Base-by-base conservation (phyloP, 2,329 filamentous ascomycete species). In the Exophiala lecanii-corni region DNA sequence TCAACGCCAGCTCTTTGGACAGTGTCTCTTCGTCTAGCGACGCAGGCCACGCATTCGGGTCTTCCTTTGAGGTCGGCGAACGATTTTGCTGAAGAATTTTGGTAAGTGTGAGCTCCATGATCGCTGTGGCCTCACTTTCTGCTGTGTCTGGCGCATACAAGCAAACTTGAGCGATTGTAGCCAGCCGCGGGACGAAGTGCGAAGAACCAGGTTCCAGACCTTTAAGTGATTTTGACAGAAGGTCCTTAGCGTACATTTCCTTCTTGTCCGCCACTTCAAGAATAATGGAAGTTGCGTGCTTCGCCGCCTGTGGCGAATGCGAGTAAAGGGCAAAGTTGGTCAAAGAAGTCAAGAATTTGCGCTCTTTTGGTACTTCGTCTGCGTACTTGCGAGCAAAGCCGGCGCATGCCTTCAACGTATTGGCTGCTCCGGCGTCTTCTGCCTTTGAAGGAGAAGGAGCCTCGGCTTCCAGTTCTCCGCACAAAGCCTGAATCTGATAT, bases 351-450 rank as follows among this genome's bases (percentile, higher is more conserved):
- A 81, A 73, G 56, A 97, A 91, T 53, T 85, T 86, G 43, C 83
- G 80, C 49, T 94, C 86, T 46, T 80, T 78, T 1, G 86, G 86
- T 40, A 98, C 78, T 47, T 97, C 89, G 9, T 81, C 75, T 0
- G 91, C 82, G 55, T 94, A 91, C 56, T 84, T 89, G 58, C 83
- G 84, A 1, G 89, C 86, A 62, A 95, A 98, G 2, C 86, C 88
- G 7, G 91, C 86, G 61, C 92, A 96, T 2, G 94, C 91, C 62
- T 94, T 96, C 45, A 98, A 73, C 2, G 91, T 91, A 57, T 96
- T 87, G 9, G 92, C 86, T n/a, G 86, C 82, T 2, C 78, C 75
- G 1, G 79, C 64, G 40, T 91, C 84, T 49, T 89, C 89, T 2
- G 74, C 60, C 39, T 77, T 78, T 13, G 72, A 79, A 15, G 78